Evolutionary conservation across 495 filamentous ascomycete genomes (phyloP).

Genomic region (Penicillium antarcticum): DNA sequence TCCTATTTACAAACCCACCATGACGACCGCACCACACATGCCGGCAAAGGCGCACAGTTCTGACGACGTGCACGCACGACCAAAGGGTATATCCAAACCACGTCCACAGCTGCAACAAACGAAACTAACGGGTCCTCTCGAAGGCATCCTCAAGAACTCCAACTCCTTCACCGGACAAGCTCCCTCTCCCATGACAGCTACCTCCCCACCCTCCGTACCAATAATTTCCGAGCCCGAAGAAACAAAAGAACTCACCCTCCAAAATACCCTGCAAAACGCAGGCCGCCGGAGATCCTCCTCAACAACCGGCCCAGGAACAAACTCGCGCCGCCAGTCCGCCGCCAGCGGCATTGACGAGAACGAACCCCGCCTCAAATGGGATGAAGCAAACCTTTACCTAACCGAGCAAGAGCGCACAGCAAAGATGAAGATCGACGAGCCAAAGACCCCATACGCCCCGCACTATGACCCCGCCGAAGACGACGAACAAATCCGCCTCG

Average conservation of each 20-base stretch:
- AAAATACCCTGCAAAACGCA: conserved; percentile 92
- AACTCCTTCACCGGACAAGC: conserved; percentile 30
- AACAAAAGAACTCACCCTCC: conserved; percentile 81
- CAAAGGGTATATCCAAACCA: conserved; percentile 59
- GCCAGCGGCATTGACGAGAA: conserved; percentile 48
- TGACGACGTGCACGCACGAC: conserved; percentile 55
- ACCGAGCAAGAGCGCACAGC: conserved; percentile 91
- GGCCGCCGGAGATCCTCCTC: conserved; percentile 86
- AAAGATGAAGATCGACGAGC: conserved; percentile 98
- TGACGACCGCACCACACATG: conserved; percentile 33
- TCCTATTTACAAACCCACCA: conserved; percentile 11
- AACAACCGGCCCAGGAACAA: conserved; percentile 50
- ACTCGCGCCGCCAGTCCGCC: conserved; percentile 68
- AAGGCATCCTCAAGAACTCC: conserved; percentile 95
- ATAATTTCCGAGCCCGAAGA: conserved; percentile 29
- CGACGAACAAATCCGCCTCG: conserved; percentile 61
- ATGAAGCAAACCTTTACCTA: conserved; percentile 94
- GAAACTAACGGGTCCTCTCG: neutral
- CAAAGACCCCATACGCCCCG: conserved; percentile 92
- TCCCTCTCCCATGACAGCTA: conserved; percentile 6
- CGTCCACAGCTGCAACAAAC: neutral
- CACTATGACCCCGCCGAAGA: conserved; percentile 89
- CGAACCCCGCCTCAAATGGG: conserved; percentile 85
- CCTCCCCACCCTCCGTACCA: conserved; percentile 26
- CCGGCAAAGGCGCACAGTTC: conserved; percentile 33